Percentiles rank a stretch among this genome's conserved stretches.
Conservation (phyloP, 2,329 filamentous ascomycete species). For the Sporothrix protearum region DNA sequence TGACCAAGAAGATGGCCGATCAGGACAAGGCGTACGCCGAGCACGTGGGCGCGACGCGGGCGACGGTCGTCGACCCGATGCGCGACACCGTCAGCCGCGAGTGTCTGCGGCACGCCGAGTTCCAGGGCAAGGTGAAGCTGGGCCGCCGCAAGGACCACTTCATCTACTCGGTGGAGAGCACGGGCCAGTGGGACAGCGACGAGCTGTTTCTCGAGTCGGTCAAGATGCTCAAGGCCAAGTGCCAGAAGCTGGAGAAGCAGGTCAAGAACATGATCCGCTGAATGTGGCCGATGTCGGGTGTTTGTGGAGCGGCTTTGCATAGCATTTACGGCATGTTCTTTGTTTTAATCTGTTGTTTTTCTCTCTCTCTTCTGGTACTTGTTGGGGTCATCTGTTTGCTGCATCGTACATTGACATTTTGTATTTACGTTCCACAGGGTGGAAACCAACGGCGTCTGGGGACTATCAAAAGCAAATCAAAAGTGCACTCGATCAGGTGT, state of each 20-base stretch:
- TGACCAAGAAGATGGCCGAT: conserved; percentile 64
- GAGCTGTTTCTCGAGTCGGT: conserved; percentile 89
- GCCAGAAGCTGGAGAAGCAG: conserved; percentile 66
- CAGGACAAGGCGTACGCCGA: conserved; percentile 65
- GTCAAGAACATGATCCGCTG: conserved; percentile 61
- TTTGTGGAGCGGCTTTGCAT: conserved; percentile 2
- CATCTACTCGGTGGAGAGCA: conserved; percentile 93
- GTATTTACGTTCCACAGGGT: conserved; percentile 11
- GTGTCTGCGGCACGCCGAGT: conserved; percentile 85
- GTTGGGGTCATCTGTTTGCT: conserved; percentile 15
- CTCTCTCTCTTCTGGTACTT: conserved; percentile 6
- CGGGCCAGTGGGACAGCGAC: conserved; percentile 91
- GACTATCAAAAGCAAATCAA: conserved; percentile 19
- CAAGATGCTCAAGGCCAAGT: conserved; percentile 81
- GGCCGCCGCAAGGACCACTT: conserved; percentile 91
- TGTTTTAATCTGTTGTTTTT: neutral
- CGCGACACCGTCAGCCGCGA: conserved; percentile 94
- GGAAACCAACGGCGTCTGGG: conserved; percentile 27
- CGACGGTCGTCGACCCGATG: conserved; percentile 83
- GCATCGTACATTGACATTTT: conserved; percentile 20
- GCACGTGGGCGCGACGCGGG: conserved; percentile 76
- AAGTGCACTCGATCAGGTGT: too few species aligned
- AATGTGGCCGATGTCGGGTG: neutral
- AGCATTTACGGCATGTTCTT: conserved; percentile 11
- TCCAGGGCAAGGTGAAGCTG: conserved; percentile 91